A percentile compares a stretch with the other conserved stretches of the same genome.
Conservation (phyloP, 495 filamentous ascomycete genomes). For the Oidiodendron maius region DNA sequence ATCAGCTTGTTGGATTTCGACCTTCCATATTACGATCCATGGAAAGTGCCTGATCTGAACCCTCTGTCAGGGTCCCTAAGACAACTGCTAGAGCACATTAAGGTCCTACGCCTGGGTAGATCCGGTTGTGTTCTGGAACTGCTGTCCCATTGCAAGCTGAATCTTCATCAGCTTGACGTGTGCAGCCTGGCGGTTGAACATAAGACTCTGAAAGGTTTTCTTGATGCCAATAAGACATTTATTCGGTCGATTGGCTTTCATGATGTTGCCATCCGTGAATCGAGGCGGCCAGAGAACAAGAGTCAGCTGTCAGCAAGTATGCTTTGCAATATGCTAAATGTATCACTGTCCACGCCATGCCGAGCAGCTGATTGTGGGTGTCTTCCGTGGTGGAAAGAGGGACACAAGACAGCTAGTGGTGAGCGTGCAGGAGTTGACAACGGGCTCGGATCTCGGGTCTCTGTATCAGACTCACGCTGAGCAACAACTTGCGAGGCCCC, state of each 20-base stretch:
- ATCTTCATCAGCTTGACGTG: constrained; percentile 7
- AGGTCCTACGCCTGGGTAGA: constrained; percentile 5
- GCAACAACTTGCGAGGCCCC: too few species aligned
- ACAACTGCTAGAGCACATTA: constrained; percentile 3
- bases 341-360: constrained; percentile 9
- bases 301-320: constrained; percentile 6
- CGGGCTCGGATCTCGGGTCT: too few species aligned
- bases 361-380: constrained; percentile 13
- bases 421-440: too few species aligned
- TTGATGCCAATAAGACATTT: constrained; percentile 12
- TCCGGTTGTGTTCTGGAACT: constrained; percentile 2
- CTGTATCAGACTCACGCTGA: too few species aligned
- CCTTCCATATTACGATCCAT: constrained; percentile 6
- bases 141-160: constrained; percentile 4
- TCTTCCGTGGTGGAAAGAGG: constrained; percentile 10
- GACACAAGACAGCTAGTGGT: too few species aligned
- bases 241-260: constrained; percentile 15
- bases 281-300: neutral
- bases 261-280: constrained; percentile 3
- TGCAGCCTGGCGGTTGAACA: constrained; percentile 3
- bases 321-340: constrained; percentile 11
- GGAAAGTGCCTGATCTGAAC: constrained; percentile 6
- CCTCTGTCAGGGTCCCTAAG: constrained; percentile 3
- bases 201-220: constrained; percentile 6
- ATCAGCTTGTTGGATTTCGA: constrained; percentile 7